These are phyloP conservation scores for Lachancea sp. DNA, from an alignment of 805 yeast genomes.

Conservation along the genomic window DNA sequence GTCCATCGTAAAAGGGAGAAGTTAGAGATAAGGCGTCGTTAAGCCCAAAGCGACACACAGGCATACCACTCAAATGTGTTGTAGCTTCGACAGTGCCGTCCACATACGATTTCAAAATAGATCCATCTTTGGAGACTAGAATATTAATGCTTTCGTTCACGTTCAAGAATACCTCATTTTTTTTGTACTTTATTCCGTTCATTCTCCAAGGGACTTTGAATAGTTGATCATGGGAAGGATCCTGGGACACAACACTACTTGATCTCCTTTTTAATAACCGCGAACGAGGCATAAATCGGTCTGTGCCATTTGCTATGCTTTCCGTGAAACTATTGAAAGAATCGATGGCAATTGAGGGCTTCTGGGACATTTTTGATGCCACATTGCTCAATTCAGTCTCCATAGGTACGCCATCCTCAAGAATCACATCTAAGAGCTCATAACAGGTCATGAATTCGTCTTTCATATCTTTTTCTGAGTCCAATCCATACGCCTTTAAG, in stretches of 20 bases:
- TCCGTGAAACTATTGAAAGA: constrained; percentile 4
- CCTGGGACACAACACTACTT: constrained; percentile 5
- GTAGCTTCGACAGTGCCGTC: constrained; percentile 71
- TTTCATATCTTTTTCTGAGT: constrained; percentile 45
- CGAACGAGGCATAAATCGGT: constrained; percentile 13
- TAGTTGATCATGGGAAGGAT: neutral
- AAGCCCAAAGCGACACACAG: constrained; percentile 74
- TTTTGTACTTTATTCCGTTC: constrained; percentile 64
- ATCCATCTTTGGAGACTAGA: constrained; percentile 58
- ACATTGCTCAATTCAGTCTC: constrained; percentile 26
- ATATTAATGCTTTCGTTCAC: constrained; percentile 71
- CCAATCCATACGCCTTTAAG: constrained; percentile 38
- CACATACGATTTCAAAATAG: constrained; percentile 60
- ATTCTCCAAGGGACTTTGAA: constrained; percentile 55
- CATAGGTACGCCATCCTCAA: constrained; percentile 32
- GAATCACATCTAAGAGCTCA: constrained; percentile 68
- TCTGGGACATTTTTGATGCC: constrained; percentile 20
- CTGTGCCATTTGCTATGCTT: constrained; percentile 1
- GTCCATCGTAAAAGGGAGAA: constrained; percentile 2
- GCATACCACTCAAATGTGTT: constrained; percentile 73
- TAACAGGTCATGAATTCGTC: constrained; percentile 64
- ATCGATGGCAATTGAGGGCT: constrained; percentile 12
- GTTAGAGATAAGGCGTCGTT: constrained; percentile 40
- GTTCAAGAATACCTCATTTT: constrained; percentile 72
- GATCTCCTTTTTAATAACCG: constrained; percentile 17